Evolutionary conservation across 306 rosid species (phyloP), one percentile per base, ranked within the genome.

Genomic region (Adenanthera pavonina): DNA sequence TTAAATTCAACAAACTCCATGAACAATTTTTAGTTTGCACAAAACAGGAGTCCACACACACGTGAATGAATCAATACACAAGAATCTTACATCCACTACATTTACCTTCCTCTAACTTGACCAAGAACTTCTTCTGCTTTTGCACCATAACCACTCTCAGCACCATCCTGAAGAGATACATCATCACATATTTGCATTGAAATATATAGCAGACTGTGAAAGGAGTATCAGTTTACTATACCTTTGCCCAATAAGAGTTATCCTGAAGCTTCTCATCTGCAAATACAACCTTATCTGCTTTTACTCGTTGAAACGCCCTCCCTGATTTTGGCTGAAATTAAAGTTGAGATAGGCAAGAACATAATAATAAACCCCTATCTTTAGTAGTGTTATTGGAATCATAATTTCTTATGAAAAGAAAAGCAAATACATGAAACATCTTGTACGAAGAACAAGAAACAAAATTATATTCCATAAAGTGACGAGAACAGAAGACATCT

Each of bases 171-270:
- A 80, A 72, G 75, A 81, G 53, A 85, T 83, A 77, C 76, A 80
- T 47, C 19, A 67, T 77, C 43, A 66, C 72, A 53, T 14, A 70
- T 52, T 82, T 40, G 51, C 11, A 61, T 10, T 61, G 41, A 61
- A 15, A 65, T 36, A 35, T 16, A 65, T 17, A 65, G 6, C 20
- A 65, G 72, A 49, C 36, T 71, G 70, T 30, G 54, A 38, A 81
- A 34, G 65, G 85, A 43, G 61, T 36, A 76, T 49, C 78, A 46
- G 80, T 61, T 77, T 52, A 78, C 64, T 89, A 41, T 43, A 93
- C 99, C 98, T 92, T 95, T 46, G 90, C 97, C 97, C 98, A 95
- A 68, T 95, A 95, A 53, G 99, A 95, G 86, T 95, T 95, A 78
- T 93, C 94, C 81, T 89, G 85, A 60, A 95, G 96, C 89, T 87